phyloP scores from a whole-genome alignment of 768 basidiomycete species.

The Trametes punicea region DNA sequence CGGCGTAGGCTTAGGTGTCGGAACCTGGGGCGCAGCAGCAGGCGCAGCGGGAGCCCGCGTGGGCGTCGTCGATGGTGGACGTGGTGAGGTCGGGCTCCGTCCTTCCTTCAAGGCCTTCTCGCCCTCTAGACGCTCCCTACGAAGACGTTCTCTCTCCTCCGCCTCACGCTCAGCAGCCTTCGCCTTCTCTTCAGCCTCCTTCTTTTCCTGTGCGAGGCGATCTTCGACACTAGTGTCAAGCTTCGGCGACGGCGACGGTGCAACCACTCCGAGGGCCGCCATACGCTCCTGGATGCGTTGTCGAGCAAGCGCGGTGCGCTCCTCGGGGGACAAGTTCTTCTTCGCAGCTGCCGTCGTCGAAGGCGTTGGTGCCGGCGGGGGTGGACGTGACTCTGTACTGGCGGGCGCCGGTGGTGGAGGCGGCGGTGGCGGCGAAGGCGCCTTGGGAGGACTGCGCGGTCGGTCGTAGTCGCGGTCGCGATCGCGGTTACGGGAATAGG shows the following conservation, averaged over 20 bases:
- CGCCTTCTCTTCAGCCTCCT: constrained; percentile 86
- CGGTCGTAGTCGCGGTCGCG: constrained; percentile 39
- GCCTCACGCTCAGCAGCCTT: constrained; percentile 75
- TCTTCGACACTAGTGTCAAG: constrained; percentile 84
- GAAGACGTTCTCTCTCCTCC: constrained; percentile 69
- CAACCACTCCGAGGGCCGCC: constrained; percentile 73
- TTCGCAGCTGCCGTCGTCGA: constrained; percentile 62
- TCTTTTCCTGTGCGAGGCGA: constrained; percentile 79
- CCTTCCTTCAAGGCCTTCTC: constrained; percentile 65
- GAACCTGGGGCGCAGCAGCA: constrained; percentile 32
- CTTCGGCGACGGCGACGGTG: constrained; percentile 40
- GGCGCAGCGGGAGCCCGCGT: constrained; percentile 29
- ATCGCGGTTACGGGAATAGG: constrained; percentile 35
- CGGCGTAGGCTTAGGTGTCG: constrained; percentile 42
- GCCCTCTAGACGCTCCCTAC: constrained; percentile 70
- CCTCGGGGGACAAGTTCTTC: constrained; percentile 74
- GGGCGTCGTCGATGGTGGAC: constrained; percentile 30
- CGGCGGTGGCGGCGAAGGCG: constrained; percentile 47
- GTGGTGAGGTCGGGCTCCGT: constrained; percentile 33
- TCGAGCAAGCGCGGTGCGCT: constrained; percentile 78
- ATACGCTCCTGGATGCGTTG: constrained; percentile 81
- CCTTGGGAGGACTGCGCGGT: constrained; percentile 34
- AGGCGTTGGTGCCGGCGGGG: constrained; percentile 51
- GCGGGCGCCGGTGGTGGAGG: constrained; percentile 48
- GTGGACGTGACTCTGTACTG: constrained; percentile 38